These are phyloP conservation scores for Raddia guianensis DNA, from an alignment of 176 grass and related monocot genomes.

Conservation along the genomic window DNA sequence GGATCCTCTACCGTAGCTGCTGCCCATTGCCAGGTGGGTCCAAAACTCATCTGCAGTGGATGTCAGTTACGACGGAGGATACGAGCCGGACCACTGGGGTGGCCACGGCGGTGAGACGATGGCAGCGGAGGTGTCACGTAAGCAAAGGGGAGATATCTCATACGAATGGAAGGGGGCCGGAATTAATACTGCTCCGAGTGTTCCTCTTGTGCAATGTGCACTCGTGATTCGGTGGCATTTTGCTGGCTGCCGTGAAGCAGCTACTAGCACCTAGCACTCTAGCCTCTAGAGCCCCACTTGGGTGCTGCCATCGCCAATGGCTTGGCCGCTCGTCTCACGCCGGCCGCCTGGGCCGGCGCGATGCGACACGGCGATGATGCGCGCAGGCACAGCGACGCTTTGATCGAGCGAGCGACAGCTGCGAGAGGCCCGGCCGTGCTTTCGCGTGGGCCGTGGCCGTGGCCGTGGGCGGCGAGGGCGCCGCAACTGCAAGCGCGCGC, in stretches of 20 bases:
- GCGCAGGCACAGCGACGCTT: background rate
- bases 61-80: too few species aligned
- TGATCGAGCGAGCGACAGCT: background rate
- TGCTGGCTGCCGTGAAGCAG: background rate
- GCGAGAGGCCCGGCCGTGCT: too few species aligned
- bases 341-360: background rate
- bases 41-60: too few species aligned
- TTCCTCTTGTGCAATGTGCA: background rate
- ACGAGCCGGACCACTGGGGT: too few species aligned
- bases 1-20: too few species aligned
- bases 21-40: too few species aligned
- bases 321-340: background rate
- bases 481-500: background rate
- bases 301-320: background rate
- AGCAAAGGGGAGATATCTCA: too few species aligned
- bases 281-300: background rate
- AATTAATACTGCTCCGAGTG: too few species aligned
- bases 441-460: background rate
- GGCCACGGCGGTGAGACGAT: too few species aligned
- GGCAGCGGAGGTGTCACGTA: too few species aligned
- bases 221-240: background rate
- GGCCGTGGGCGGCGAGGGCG: slow-evolving; percentile 13
- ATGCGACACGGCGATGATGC: background rate
- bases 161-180: too few species aligned
- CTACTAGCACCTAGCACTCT: background rate